phyloP scores from a whole-genome alignment of 805 yeast species.

The Candida parachauliodes region DNA sequence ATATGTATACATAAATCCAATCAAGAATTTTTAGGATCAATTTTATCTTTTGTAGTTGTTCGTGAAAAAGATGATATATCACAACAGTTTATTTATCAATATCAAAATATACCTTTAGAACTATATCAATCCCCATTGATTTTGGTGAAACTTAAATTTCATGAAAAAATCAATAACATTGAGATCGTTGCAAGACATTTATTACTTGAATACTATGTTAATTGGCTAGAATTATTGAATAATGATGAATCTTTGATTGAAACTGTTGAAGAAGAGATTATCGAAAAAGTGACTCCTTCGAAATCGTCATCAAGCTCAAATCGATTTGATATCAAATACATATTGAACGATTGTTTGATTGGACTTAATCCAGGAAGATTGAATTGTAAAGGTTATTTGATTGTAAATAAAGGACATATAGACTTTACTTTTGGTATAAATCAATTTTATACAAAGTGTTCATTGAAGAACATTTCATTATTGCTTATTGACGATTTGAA shows the following conservation, averaged over 20 bases:
- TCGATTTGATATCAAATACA: slow-evolving; percentile 27
- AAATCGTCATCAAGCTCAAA: slow-evolving; percentile 10
- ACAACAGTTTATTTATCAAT: slow-evolving; percentile 18
- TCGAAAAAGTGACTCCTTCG: slow-evolving; percentile 11
- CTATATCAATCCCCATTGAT: slow-evolving; percentile 19
- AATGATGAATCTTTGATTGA: slow-evolving; percentile 10
- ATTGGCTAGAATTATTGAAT: slow-evolving; percentile 47
- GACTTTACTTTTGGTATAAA: slow-evolving; percentile 39
- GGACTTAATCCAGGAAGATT: slow-evolving; percentile 65
- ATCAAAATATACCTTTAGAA: slow-evolving; percentile 13
- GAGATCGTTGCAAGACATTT: slow-evolving; percentile 48
- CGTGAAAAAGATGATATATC: slow-evolving; percentile 12
- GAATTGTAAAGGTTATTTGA: slow-evolving; percentile 48
- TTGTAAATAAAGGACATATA: slow-evolving; percentile 51
- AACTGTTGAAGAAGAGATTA: slow-evolving; percentile 12
- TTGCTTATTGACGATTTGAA: slow-evolving; percentile 61
- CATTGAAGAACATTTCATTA: slow-evolving; percentile 48
- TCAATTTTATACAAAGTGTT: slow-evolving; percentile 36
- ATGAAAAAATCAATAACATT: slow-evolving; percentile 29
- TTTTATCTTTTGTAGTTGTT: slow-evolving; percentile 15
- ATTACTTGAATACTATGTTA: slow-evolving; percentile 54
- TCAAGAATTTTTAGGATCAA: slow-evolving; percentile 21
- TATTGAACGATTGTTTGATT: slow-evolving; percentile 51
- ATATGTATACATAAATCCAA: slow-evolving; percentile 17
- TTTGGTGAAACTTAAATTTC: slow-evolving; percentile 16